These are phyloP conservation scores for Botrytis medusae DNA, from an alignment of 2,329 filamentous ascomycete genomes.

Conservation along the genomic window DNA sequence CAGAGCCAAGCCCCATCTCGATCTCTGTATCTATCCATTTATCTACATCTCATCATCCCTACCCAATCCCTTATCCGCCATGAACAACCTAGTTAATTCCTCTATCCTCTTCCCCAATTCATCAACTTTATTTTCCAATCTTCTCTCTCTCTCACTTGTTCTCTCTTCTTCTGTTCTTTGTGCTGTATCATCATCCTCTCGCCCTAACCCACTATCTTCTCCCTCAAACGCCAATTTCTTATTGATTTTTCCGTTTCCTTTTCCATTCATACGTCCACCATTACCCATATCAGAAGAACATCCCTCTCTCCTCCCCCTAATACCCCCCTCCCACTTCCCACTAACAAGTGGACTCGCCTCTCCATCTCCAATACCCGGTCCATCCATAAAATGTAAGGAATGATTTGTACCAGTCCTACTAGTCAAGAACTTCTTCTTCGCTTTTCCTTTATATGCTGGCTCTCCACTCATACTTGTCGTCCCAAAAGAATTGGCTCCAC, in stretches of 20 bases:
- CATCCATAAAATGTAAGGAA: constrained; percentile 27
- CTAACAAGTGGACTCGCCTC: constrained; percentile 21
- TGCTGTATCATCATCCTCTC: neutral
- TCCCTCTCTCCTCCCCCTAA: neutral
- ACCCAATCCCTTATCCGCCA: constrained; percentile 49
- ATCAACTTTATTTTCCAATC: constrained; percentile 51
- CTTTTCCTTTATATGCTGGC: constrained; percentile 17
- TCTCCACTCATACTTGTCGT: neutral
- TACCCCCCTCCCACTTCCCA: neutral
- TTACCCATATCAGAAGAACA: neutral
- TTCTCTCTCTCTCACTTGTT: constrained; percentile 15
- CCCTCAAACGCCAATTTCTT: constrained; percentile 20
- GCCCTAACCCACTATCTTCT: constrained; percentile 19
- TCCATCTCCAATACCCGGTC: constrained; percentile 21
- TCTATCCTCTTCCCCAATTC: constrained; percentile 60
- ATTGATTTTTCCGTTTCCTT: constrained; percentile 26
- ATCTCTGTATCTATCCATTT: too few species aligned
- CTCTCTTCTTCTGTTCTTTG: neutral
- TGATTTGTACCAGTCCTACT: constrained; percentile 27
- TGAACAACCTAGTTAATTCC: constrained; percentile 53
- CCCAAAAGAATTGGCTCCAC: too few species aligned
- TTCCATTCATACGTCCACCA: constrained; percentile 24
- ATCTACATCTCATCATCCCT: constrained; percentile 17
- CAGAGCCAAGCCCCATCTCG: neutral
- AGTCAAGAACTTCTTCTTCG: constrained; percentile 25